Base-by-base conservation (phyloP, 805 yeast species). In the Komagataella mondaviorum region DNA sequence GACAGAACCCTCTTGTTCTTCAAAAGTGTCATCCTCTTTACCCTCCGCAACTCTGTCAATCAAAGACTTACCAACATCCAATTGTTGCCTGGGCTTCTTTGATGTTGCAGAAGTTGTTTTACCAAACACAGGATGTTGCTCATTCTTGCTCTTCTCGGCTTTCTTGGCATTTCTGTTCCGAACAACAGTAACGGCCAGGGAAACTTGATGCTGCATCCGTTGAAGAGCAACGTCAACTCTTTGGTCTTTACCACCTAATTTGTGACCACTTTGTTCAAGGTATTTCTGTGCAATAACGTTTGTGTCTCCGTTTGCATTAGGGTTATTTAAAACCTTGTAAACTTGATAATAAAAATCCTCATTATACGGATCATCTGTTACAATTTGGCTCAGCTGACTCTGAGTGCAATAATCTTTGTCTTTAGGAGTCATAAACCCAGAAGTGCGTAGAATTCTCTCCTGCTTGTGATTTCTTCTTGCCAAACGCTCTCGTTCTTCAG, bases 171-270 rank as follows among this genome's bases (percentile, higher is more conserved):
- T 77, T 56, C 75, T 73, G 60, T 88, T 96, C 63, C 88, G 87
- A 22, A 97, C 99, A 45, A 88, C 91, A 51, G 91, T 86, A 16
- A 91, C 97, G 14, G 98, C 98, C 61, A 86, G 88, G 62, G 89
- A 95, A 51, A 91, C 96, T 71, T 91, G 98, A 65, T 89, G 96
- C 70, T 91, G 97, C 96, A 93, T 88, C 73, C 97, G 83, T 71
- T 88, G 96, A 60, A 90, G 75, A 1, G 96, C 96, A 56, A 88
- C 81, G 66, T 88, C 95, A 6, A 90, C 91, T 64, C 91, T 75
- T 68, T 82, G 85, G 55, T 81, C 73, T 65, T 89, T 80, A 50
- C 95, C 95, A 59, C 95, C 95, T 52, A 87, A 71, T 67, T 93
- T 79, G 67, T 88, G 95, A 50, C 96, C 96, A 53, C 95, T 83